These are phyloP conservation scores for Lachnellula arida DNA, from an alignment of 2,329 filamentous ascomycete genomes.

Conservation along the genomic window DNA sequence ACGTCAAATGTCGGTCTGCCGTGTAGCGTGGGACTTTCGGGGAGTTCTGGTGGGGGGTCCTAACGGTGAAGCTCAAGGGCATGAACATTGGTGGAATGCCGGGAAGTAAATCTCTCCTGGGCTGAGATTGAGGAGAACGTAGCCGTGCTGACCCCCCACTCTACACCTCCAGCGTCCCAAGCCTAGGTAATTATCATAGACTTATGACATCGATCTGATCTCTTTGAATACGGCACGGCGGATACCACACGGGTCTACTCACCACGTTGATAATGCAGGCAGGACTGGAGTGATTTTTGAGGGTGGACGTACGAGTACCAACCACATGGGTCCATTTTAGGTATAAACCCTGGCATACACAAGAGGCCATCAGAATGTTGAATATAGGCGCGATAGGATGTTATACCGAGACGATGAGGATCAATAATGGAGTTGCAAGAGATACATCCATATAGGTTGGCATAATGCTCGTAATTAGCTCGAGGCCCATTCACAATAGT, in stretches of 20 bases:
- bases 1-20: background rate
- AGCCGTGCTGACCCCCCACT: background rate
- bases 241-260: background rate
- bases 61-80: background rate
- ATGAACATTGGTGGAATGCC: background rate
- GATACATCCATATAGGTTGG: too few relatives aligned
- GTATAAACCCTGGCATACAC: background rate
- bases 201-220: background rate
- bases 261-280: constrained; percentile 4
- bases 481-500: too few relatives aligned
- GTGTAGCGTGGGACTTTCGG: background rate
- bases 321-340: too few relatives aligned
- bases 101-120: background rate
- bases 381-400: too few relatives aligned
- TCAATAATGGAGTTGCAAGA: too few relatives aligned
- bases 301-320: too few relatives aligned
- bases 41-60: background rate
- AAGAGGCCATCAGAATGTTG: too few relatives aligned
- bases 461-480: too few relatives aligned
- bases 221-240: background rate
- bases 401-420: too few relatives aligned
- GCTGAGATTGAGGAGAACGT: background rate
- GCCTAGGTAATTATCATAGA: background rate
- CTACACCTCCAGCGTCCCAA: background rate
- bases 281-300: background rate